Evolutionary conservation across 176 grass and related monocot species (phyloP).

Genomic region (Aegilops speltoides): DNA sequence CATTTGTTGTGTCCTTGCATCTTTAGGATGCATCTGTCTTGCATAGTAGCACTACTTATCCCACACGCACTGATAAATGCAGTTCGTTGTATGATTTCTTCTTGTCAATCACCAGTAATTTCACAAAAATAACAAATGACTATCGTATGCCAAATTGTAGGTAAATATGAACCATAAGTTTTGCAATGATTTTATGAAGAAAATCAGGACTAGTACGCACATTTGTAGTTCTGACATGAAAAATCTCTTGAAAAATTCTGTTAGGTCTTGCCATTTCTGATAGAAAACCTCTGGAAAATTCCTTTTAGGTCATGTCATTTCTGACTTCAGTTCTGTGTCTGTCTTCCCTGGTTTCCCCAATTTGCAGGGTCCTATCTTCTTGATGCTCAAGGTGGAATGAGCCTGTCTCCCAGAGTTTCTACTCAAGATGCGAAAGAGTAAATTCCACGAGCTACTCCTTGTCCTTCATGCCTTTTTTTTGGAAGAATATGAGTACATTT

Average conservation of each 20-base stretch:
- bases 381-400: slow-evolving; percentile 72
- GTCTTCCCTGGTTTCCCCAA: neutral
- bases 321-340: slow-evolving; percentile 9
- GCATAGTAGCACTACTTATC: neutral
- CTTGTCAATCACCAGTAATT: slow-evolving; percentile 24
- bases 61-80: neutral
- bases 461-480: neutral
- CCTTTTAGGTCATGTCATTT: neutral
- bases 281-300: slow-evolving; percentile 3
- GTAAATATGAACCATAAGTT: slow-evolving; percentile 22
- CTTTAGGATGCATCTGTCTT: slow-evolving; percentile 4
- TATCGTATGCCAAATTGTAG: slow-evolving; percentile 7
- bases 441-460: slow-evolving; percentile 9
- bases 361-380: slow-evolving; percentile 85
- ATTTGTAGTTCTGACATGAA: neutral
- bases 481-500: neutral
- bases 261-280: slow-evolving; percentile 3
- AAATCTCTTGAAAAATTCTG: neutral
- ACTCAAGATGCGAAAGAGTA: slow-evolving; percentile 89
- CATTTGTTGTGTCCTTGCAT: neutral
- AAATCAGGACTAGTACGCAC: neutral
- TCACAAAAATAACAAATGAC: slow-evolving; percentile 22
- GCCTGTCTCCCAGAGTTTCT: slow-evolving; percentile 79
- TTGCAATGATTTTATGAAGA: neutral
- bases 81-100: neutral